Evolutionary conservation across 495 filamentous ascomycete genomes (phyloP), one percentile per base, ranked within the genome.

Genomic region (Lepraria neglecta): DNA sequence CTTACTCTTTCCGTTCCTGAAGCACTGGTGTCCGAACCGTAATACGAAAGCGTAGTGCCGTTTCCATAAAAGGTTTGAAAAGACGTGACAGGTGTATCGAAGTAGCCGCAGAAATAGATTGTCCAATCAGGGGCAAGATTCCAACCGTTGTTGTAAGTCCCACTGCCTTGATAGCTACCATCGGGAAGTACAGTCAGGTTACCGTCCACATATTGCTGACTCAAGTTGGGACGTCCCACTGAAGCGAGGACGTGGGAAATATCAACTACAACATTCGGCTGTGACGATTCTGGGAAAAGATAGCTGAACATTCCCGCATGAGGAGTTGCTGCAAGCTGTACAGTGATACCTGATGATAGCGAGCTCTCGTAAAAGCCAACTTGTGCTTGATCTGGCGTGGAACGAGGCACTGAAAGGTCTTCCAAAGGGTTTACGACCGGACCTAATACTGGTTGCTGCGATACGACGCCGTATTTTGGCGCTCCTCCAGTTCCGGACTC

Each of bases 401-500:
- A 72, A 63, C 84, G 74, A 15, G 70, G 62, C 10, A 80, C 72
- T n/a, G 80, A 85, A 9, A 56, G 53, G n/a, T 56, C 53, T 4
- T 35, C 53, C 6, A 56, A 27, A 33, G 53, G 84, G 50, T 89
- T 79, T 6, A 58, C 61, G 59, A 84, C 67, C 19, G 77, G 72
- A 2, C 82, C 80, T 0, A 80, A 59, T 3, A 84, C 71, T 1
- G 87, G 86, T 68, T 89, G 76, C 64, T 90, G 87, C 5, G 81
- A 76, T 19, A 90, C 83, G 3, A 72, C 83, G 0, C 87, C 86
- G 61, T 89, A 90, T 71, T 88, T 90, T 1, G 87, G 86, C 3
- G 86, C 85, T 14, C 87, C 87, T 3, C 87, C 87, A 10, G 84
- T 91, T 4, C 87, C 87, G 55, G 81, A 83, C 69, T 89, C 87